These are phyloP conservation scores for Yueomyces sp. DNA, from an alignment of 805 yeast species.

Conservation along the genomic window DNA sequence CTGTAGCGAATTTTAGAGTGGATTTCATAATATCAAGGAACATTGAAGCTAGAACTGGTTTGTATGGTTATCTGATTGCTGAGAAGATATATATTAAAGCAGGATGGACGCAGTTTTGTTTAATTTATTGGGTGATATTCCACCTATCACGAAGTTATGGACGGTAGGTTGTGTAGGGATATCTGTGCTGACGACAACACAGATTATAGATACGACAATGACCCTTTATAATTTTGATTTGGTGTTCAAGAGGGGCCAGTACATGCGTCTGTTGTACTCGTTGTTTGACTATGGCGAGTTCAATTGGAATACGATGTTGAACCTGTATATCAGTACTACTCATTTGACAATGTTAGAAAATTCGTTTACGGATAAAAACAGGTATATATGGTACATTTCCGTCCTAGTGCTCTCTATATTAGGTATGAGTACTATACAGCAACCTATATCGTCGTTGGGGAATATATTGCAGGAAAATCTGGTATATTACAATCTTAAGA, in stretches of 20 bases:
- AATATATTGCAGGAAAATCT: conserved; percentile 16
- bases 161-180: conserved; percentile 24
- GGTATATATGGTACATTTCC: conserved; percentile 16
- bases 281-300: conserved; percentile 27
- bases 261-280: conserved; percentile 26
- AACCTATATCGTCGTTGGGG: conserved; percentile 18
- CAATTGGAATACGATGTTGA: conserved; percentile 11
- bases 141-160: conserved; percentile 30
- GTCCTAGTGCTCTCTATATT: conserved; percentile 6
- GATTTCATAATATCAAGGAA: no score
- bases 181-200: conserved; percentile 24
- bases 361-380: conserved; percentile 11
- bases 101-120: conserved; percentile 19
- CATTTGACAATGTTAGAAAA: conserved; percentile 17
- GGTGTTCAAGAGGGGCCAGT: conserved; percentile 27
- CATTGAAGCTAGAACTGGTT: no score
- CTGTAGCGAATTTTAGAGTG: no score
- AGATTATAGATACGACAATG: conserved; percentile 21
- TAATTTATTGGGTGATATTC: conserved; percentile 20
- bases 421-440: conserved; percentile 12
- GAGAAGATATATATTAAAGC: not conserved
- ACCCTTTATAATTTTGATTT: conserved; percentile 25
- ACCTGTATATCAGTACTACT: conserved; percentile 11
- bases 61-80: no score
- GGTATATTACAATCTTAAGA: conserved; percentile 15